Base-by-base conservation (phyloP, 192 early-diverging fungal species). In the Coemansia sp. region DNA sequence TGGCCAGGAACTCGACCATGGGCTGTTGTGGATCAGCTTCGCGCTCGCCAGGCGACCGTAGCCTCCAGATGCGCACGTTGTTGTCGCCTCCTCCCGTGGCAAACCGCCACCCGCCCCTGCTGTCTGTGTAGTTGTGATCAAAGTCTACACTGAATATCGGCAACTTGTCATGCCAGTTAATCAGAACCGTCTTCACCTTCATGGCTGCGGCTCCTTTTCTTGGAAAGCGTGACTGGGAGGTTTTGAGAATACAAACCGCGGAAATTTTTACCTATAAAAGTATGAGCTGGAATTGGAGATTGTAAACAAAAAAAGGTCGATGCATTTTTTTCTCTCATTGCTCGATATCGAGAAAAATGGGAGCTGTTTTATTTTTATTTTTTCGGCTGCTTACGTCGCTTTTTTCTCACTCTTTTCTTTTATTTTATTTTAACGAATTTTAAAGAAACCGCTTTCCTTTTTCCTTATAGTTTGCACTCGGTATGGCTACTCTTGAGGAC, bases 131-230 rank as follows among this genome's bases (percentile, higher is more conserved):
- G 76, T 59, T 67, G 81, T 76, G 73, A 87, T 95, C 89, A 85
- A 96, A 98, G 77, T 97, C 93, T 20, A 90, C 89, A 60, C 94
- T 94, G 81, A 95, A 95, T 59, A 98, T 88, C 12, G 95, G 90
- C 69, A 90, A 83, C 64, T 88, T 89, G 67, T 93, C 96, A 72
- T 98, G 96, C 96, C 96, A 97, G 69, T 93, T 90, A 76, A 98
- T 95, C 81, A 95, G 91, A 15, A 94, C 79, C 26, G 88, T 88
- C 62, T 89, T 82, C 78, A 87, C 91, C 76, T 87, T 67, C 88
- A 89, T 91, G 62, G 34, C 34, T 35, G 57, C 35, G 4, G 57
- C 39, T 36, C 4, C 10, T 12, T 6, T 59, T 9, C 35, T 38
- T 10, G 33, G 18, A 59, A 36, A 59, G 0, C 9, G 57, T 33